Percentiles rank a stretch among this genome's conserved stretches.
Conservation (phyloP, 2,329 filamentous ascomycete species). For the Dactylonectria macrodidyma region DNA sequence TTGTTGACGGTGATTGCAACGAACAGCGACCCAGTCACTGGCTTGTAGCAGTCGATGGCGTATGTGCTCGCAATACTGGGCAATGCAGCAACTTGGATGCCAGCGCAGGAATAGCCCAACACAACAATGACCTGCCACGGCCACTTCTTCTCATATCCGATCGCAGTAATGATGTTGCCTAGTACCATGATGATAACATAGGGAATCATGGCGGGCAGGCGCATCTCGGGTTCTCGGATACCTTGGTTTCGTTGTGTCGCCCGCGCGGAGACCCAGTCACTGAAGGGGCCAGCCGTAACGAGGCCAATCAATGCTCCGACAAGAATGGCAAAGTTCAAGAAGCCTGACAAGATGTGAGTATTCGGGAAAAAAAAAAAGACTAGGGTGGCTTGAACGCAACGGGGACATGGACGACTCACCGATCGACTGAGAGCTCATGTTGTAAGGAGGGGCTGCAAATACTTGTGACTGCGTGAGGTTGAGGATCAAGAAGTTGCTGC, state of each 20-base stretch:
- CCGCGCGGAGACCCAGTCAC: conserved; percentile 59
- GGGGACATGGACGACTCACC: conserved; percentile 3
- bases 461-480: conserved; percentile 30
- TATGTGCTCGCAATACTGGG: conserved; percentile 73
- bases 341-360: conserved; percentile 49
- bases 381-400: no score
- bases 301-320: conserved; percentile 59
- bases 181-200: conserved; percentile 62
- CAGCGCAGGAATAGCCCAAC: conserved; percentile 59
- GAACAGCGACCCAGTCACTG: conserved; percentile 65
- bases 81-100: conserved; percentile 60
- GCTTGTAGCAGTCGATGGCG: conserved; percentile 77
- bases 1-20: conserved; percentile 34
- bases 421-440: conserved; percentile 26
- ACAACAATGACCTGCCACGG: conserved; percentile 64
- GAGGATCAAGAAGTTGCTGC: conserved; percentile 23
- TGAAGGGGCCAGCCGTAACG: conserved; percentile 58
- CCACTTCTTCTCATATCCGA: conserved; percentile 64
- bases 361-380: not conserved
- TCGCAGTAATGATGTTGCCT: conserved; percentile 60
- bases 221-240: conserved; percentile 64
- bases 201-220: conserved; percentile 60
- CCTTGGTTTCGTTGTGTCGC: conserved; percentile 60
- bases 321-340: conserved; percentile 63
- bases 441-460: conserved; percentile 32